Evolutionary conservation across 768 basidiomycete species (phyloP).

Genomic region (Lentinula detonsa): DNA sequence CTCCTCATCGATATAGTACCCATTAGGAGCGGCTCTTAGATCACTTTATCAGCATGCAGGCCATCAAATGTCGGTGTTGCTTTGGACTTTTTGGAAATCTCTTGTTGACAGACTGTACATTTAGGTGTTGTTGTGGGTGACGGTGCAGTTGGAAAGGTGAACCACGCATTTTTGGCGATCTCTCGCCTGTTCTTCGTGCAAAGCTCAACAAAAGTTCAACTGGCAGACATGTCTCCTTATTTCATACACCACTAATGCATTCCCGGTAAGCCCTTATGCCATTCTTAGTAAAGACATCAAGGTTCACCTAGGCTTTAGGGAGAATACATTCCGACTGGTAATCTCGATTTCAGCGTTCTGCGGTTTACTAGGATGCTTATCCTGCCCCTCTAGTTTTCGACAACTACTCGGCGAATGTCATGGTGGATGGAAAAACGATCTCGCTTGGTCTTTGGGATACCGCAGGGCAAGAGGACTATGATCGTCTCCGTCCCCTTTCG

Average conservation of each 20-base stretch:
- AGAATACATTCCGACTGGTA: slow-evolving; percentile 95
- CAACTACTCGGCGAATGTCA: slow-evolving; percentile 97
- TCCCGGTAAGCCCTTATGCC: slow-evolving; percentile 59
- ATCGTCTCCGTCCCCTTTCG: slow-evolving; percentile 93
- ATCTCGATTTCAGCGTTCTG: slow-evolving; percentile 13
- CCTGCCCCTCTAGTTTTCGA: slow-evolving; percentile 72
- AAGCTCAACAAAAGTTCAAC: not conserved
- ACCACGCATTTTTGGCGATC: slow-evolving; percentile 16
- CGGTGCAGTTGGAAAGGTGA: slow-evolving; percentile 96
- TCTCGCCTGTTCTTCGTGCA: not conserved
- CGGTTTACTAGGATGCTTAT: slow-evolving; percentile 8
- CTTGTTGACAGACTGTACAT: slow-evolving; percentile 22
- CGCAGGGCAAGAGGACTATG: slow-evolving; percentile 99
- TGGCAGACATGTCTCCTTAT: slow-evolving; percentile 94
- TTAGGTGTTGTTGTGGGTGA: slow-evolving; percentile 97
- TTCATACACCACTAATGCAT: slow-evolving; percentile 98
- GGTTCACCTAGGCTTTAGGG: slow-evolving; percentile 45
- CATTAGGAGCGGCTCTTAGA: slow-evolving; percentile 3
- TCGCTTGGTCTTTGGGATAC: slow-evolving; percentile 99
- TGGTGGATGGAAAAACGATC: slow-evolving; percentile 98
- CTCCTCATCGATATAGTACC: slow-evolving; percentile 1
- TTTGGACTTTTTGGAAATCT: slow-evolving; percentile 9
- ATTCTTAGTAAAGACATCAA: slow-evolving; percentile 8
- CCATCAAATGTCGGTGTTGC: slow-evolving; percentile 77
- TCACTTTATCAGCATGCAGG: slow-evolving; percentile 56